Evolutionary conservation across 2,329 filamentous ascomycete genomes (phyloP), one percentile per base, ranked within the genome.

Genomic region (Botrytis porri): DNA sequence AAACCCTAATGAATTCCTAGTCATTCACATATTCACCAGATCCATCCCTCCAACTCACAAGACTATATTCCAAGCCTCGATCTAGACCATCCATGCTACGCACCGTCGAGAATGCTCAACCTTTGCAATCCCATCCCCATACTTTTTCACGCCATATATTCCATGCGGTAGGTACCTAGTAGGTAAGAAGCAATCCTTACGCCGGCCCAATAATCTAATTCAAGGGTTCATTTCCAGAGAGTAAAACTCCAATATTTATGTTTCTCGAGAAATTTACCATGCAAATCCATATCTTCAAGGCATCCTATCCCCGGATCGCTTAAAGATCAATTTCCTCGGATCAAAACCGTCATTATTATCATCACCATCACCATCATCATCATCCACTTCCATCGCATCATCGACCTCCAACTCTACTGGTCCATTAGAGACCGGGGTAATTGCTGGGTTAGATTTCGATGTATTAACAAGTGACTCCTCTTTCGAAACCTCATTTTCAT

Each of bases 301-400:
- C 54, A 51, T 75, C 29, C 75, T 62, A 63, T 80, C 77, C 51
- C 78, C 74, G 9, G 79, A 76, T 54, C 77, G 73, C 66, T 78
- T 79, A 51, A 78, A 80, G 20, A 77, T 37, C n/a, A 80, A 65
- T 67, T 77, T 78, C 14, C 74, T 72, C 10, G 77, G 77, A 37
- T 64, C 66, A 41, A 20, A 72, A 51, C 41, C 29, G 14, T 71
- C 63, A 29, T 73, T 51, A 14, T 70, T 60, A n/a, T 61, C 77
- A 29, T 76, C 78, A 41, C 77, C 76, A 29, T n/a, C n/a, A n/a
- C 78, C 75, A 69, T 79, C 77, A 10, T 64, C 65, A 41, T 77
- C 75, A 69, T 79, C 78, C 16, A 77, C 77, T 61, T 78, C 77
- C 14, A 78, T 61, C 29, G 51, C 69, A 67, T 78, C 75, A 70